phyloP scores from a whole-genome alignment of 1,139 yeast genomes.

The Candida freyschussii region DNA sequence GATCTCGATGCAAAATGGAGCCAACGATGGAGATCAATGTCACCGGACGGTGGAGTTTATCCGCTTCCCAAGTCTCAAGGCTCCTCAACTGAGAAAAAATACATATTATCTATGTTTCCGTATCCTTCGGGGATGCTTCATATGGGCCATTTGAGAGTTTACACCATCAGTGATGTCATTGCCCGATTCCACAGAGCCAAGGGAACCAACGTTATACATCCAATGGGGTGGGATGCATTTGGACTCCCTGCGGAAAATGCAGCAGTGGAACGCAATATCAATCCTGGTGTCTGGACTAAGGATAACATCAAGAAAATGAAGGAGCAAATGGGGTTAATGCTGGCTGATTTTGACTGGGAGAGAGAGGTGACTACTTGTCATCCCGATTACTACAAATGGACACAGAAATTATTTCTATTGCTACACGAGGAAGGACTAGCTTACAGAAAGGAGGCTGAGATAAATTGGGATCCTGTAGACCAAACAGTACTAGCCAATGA shows the following conservation, averaged over 20 bases:
- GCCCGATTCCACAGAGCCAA: conserved; percentile 72
- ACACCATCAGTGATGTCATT: conserved; percentile 81
- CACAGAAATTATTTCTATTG: conserved; percentile 78
- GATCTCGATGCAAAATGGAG: conserved; percentile 35
- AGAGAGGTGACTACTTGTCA: conserved; percentile 82
- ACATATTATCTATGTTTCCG: conserved; percentile 86
- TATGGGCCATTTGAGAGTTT: conserved; percentile 90
- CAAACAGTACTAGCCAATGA: conserved; percentile 93
- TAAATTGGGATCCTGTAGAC: conserved; percentile 97
- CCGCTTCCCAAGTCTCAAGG: conserved; percentile 31
- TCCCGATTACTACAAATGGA: conserved; percentile 87
- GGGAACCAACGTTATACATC: conserved; percentile 80
- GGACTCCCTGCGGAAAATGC: conserved; percentile 98
- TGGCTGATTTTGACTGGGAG: conserved; percentile 93
- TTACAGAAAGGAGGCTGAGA: conserved; percentile 78
- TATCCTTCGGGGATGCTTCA: conserved; percentile 92
- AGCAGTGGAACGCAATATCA: conserved; percentile 78
- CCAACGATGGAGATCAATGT: conserved; percentile 41
- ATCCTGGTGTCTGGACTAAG: conserved; percentile 80
- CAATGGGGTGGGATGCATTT: conserved; percentile 99
- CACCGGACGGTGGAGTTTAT: conserved; percentile 38
- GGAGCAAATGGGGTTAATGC: conserved; percentile 68
- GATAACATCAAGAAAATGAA: conserved; percentile 79
- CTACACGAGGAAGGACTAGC: conserved; percentile 75
- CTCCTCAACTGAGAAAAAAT: conserved; percentile 42